A percentile compares a stretch with the other conserved stretches of the same genome.
Evolutionary conservation across 202 grass and related monocot species (phyloP).

Genomic region (Eragrostis tef): DNA sequence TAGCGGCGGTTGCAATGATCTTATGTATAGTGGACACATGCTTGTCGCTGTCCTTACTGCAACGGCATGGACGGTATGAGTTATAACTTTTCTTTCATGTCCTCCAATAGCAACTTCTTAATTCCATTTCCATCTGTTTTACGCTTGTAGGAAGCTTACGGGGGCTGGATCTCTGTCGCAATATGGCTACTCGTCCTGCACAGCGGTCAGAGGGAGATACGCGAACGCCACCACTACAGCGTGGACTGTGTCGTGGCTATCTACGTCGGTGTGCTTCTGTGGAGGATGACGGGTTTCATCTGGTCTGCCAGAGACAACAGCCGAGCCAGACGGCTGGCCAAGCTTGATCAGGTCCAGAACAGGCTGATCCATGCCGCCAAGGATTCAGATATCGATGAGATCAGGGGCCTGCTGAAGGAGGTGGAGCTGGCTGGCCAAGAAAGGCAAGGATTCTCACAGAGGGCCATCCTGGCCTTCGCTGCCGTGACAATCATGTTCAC

Average conservation of each 20-base stretch:
- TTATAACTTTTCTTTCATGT: not conserved
- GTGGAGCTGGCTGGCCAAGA: conserved; percentile 69
- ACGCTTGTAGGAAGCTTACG: conserved; percentile 80
- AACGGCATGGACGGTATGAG: conserved; percentile 97
- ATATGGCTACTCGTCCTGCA: conserved; percentile 86
- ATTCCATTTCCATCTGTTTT: not conserved
- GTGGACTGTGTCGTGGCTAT: conserved; percentile 88
- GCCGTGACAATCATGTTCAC: conserved; percentile 61
- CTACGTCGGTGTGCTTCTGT: conserved; percentile 81
- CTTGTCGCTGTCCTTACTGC: conserved; percentile 93
- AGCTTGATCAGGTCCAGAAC: conserved; percentile 66
- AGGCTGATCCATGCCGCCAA: conserved; percentile 67
- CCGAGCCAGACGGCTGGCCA: conserved; percentile 58
- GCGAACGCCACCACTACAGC: conserved; percentile 80
- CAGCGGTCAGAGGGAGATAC: conserved; percentile 80
- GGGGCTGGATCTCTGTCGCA: conserved; percentile 74
- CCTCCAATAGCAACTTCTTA: not conserved
- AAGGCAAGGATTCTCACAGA: conserved; percentile 57
- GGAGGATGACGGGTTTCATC: conserved; percentile 81
- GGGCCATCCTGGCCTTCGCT: conserved; percentile 63
- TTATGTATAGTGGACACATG: conserved; percentile 96
- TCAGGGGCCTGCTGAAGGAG: conserved; percentile 72
- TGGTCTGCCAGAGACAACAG: conserved; percentile 61
- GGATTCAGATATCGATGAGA: conserved; percentile 71
- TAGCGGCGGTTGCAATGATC: conserved; percentile 92